These are phyloP conservation scores for Russula earlei DNA, from an alignment of 768 basidiomycete genomes.

Conservation along the genomic window DNA sequence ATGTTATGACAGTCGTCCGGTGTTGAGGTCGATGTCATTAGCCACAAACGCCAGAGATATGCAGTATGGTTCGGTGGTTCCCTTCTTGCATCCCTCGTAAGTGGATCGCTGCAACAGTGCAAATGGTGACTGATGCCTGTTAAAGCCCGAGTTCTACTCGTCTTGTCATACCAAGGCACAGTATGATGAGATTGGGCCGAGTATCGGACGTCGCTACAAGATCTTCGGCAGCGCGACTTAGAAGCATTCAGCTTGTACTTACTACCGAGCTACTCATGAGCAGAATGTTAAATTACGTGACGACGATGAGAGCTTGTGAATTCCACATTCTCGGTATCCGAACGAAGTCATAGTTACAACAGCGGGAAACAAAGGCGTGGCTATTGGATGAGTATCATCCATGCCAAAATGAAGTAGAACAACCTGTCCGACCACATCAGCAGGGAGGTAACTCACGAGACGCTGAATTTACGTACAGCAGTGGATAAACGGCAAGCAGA, in stretches of 20 bases:
- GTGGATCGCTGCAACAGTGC: conserved; percentile 23
- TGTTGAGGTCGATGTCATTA: conserved; percentile 96
- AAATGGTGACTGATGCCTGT: neutral
- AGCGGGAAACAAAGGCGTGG: neutral
- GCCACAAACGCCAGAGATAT: conserved; percentile 93
- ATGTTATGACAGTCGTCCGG: conserved; percentile 65
- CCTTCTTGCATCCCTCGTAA: conserved; percentile 82
- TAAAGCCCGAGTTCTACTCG: conserved; percentile 87
- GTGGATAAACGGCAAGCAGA: conserved; percentile 90
- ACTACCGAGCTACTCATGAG: conserved; percentile 12
- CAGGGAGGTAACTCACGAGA: conserved; percentile 1
- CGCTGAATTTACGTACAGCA: conserved; percentile 51
- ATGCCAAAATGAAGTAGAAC: conserved; percentile 90
- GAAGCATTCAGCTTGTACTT: conserved; percentile 13
- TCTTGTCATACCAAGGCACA: conserved; percentile 92
- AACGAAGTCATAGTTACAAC: conserved; percentile 1
- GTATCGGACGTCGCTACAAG: conserved; percentile 86
- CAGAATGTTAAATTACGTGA: conserved; percentile 13
- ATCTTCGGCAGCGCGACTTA: conserved; percentile 87
- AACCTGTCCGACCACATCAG: conserved; percentile 37
- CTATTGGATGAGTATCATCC: conserved; percentile 94
- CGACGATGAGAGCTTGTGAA: neutral
- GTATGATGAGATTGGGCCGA: conserved; percentile 88
- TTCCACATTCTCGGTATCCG: neutral
- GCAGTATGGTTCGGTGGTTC: conserved; percentile 99